Percentiles rank a stretch among this genome's conserved stretches.
phyloP scores from a whole-genome alignment of 495 filamentous ascomycete genomes.

The Jackrogersella minutella region DNA sequence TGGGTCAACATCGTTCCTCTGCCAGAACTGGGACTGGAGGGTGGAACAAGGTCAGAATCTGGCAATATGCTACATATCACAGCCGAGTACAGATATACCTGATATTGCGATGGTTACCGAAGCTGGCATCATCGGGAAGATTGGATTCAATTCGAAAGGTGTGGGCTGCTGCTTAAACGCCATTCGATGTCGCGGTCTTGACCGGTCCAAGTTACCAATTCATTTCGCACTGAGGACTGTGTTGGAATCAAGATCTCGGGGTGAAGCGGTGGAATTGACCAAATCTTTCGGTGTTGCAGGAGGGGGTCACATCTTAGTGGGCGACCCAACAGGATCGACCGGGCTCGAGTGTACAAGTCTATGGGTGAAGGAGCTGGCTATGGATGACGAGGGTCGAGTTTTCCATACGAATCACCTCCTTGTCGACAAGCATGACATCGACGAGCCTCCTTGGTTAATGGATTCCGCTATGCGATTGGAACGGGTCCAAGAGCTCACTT shows the following conservation, averaged over 20 bases:
- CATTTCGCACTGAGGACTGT: conserved; percentile 69
- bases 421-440: conserved; percentile 43
- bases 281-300: conserved; percentile 65
- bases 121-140: conserved; percentile 77
- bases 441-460: conserved; percentile 61
- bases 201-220: conserved; percentile 63
- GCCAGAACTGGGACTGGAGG: conserved; percentile 77
- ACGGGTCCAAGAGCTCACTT: conserved; percentile 54
- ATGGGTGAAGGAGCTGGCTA: conserved; percentile 59
- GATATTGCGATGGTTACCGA: conserved; percentile 58
- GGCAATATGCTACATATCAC: conserved; percentile 55
- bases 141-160: conserved; percentile 68
- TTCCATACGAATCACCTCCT: conserved; percentile 73
- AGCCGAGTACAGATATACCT: conserved; percentile 34
- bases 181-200: conserved; percentile 66
- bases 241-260: conserved; percentile 63
- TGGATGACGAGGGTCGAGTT: conserved; percentile 58
- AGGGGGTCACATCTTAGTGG: conserved; percentile 68
- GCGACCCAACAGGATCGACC: conserved; percentile 59
- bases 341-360: conserved; percentile 67
- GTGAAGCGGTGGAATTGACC: conserved; percentile 59
- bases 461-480: conserved; percentile 62
- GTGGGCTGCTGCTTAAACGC: conserved; percentile 75
- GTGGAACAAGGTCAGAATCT: conserved; percentile 64
- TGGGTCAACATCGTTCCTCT: conserved; percentile 49